Evolutionary conservation across 1,284 basidiomycete genomes (phyloP), one percentile per base, ranked within the genome.

Genomic region (Cronartium quercuum): DNA sequence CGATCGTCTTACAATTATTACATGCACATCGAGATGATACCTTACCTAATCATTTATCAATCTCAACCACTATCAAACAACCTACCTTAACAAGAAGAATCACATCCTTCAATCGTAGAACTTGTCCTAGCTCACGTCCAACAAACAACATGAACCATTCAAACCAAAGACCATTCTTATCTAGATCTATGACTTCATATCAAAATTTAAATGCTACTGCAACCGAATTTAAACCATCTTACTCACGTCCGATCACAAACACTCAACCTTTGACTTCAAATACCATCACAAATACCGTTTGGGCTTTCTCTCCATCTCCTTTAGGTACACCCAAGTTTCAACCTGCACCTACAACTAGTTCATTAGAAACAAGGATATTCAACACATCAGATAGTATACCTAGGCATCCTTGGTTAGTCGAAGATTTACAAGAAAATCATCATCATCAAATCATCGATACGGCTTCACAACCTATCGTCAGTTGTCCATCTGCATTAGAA

Each of bases 161-260:
- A 34, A 34, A 62, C n/a, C 60, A 62, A 38, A n/a, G n/a, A 1
- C 29, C 60, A 2, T 62, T 35, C 37, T 35, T 38, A 10, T 62
- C 60, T 6, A 34, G 24, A 13, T 62, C 60, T 0, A 15, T 35
- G 2, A 35, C 60, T 3, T 34, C 24, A 62, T 34, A 18, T 15
- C 24, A 70, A 0, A 64, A 34, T 37, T 61, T 71, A 18, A 71
- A 62, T 57, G 68, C 60, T 13, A 47, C 44, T 12, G 68, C 68
- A 13, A 13, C 47, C 44, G 68, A 71, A 57, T 71, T 71, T 37
- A 71, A 71, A 37, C 68, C 68, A 0, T 9, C 34, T 6, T 15
- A 62, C 7, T 42, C 38, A 3, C 7, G 51, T 1, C 34, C 35
- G 34, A 55, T n/a, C 66, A 38, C 47, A 6, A 37, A 29, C 13